Base-by-base conservation (phyloP, 441 rosid genomes). In the Metrosideros polymorpha region DNA sequence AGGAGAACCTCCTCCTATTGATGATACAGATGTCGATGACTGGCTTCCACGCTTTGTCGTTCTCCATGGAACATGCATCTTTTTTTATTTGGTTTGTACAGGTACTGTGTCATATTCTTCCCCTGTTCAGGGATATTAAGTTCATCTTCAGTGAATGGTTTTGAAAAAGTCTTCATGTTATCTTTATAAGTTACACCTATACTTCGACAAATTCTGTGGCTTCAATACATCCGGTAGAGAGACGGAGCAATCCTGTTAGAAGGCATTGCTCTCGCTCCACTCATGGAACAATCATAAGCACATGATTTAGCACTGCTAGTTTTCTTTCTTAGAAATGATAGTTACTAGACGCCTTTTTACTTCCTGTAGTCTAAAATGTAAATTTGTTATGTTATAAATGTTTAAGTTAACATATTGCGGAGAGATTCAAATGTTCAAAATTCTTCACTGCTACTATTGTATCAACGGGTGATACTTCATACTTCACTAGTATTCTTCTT, bases 31-130 rank as follows among this genome's bases (percentile, higher is more conserved):
- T 30, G 98, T 97, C 83, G 98, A 97, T 84, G 99, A 97, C 87
- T 95, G 99, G 99, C 98, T 97, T 89, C 99, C 99, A 59, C 94
- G 99, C 54, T 97, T 97, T 49, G 92, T 95, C 84, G 99, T 97
- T 76, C 99, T 97, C 91, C 98, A 97, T 12, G 99, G 99, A 71
- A 71, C 92, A 17, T 95, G 99, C 89, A 91, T 97, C 61, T 97
- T 95, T 94, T 94, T 96, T 93, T 96, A 93, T 89, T 87, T 96
- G 84, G 63, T 87, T 55, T 94, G 96, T 87, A 94, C 98, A 90
- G 99, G 99, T 94, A 88, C 87, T 30, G 15, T 63, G 43, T 83
- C 47, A 42, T 84, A 76, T 54, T 39, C n/a, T 30, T 86, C 82
- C 19, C 6, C 63, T 83, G 32, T 24, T 45, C 25, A 50, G 54